Percentiles rank a stretch among this genome's conserved stretches.
These are phyloP conservation scores for Colletotrichum trifolii DNA, from an alignment of 2,329 filamentous ascomycete genomes.

Conservation along the genomic window DNA sequence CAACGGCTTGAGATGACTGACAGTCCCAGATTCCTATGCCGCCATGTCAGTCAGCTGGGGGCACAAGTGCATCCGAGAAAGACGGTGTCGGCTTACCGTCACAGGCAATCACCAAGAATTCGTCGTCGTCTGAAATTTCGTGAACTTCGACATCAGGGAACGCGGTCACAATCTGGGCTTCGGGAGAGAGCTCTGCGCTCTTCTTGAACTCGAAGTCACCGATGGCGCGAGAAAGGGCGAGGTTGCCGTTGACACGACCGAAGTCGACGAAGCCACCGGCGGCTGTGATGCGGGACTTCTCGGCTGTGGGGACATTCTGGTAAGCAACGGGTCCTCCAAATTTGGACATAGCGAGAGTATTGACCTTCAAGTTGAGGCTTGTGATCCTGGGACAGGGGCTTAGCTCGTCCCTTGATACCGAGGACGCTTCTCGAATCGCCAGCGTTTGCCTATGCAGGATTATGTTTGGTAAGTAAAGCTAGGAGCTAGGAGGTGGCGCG, in stretches of 20 bases:
- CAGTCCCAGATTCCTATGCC: slow-evolving; percentile 96
- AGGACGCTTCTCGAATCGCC: slow-evolving; percentile 96
- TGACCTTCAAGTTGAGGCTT: slow-evolving; percentile 98
- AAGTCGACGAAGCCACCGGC: slow-evolving; percentile 99
- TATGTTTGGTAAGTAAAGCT: slow-evolving; percentile 36
- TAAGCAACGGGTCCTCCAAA: slow-evolving; percentile 12
- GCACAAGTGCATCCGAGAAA: neutral
- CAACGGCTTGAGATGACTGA: slow-evolving; percentile 95
- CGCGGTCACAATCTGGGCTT: slow-evolving; percentile 98
- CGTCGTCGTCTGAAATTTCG: slow-evolving; percentile 90
- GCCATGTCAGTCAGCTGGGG: slow-evolving; percentile 11
- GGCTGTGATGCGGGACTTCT: slow-evolving; percentile 95
- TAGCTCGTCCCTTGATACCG: slow-evolving; percentile 95
- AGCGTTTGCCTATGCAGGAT: slow-evolving; percentile 82
- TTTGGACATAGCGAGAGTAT: slow-evolving; percentile 36
- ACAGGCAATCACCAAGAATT: slow-evolving; percentile 93
- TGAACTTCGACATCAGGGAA: slow-evolving; percentile 95
- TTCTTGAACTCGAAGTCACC: slow-evolving; percentile 99
- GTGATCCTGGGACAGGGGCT: slow-evolving; percentile 98
- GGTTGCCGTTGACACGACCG: slow-evolving; percentile 96
- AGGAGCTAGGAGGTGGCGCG: slow-evolving; percentile 43
- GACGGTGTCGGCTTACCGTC: slow-evolving; percentile 74
- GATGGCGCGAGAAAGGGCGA: slow-evolving; percentile 95
- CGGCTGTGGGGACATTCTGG: slow-evolving; percentile 65
- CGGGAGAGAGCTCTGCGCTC: slow-evolving; percentile 94